A percentile compares a stretch with the other conserved stretches of the same genome.
phyloP scores from a whole-genome alignment of 2,329 filamentous ascomycete genomes.

The Ophiostoma sp. region DNA sequence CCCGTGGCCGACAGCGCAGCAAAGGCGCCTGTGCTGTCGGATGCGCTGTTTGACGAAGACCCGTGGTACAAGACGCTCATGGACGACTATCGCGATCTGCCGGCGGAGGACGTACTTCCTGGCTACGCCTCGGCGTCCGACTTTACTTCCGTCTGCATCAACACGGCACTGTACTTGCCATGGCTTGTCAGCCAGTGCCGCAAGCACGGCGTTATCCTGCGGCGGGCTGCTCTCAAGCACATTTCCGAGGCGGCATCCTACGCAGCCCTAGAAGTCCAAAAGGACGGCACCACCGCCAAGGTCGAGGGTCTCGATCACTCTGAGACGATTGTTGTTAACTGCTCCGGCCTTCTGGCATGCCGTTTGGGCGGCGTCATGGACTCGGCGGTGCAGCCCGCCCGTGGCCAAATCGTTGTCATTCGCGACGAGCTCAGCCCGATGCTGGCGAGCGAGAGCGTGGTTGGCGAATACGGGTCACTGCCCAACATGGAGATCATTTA shows the following conservation, averaged over 20 bases:
- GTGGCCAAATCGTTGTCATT: conserved; percentile 83
- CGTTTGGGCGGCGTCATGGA: conserved; percentile 83
- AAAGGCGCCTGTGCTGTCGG: conserved; percentile 53
- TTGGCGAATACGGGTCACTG: conserved; percentile 56
- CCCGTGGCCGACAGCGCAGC: conserved; percentile 48
- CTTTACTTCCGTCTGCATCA: conserved; percentile 88
- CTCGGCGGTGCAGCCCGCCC: conserved; percentile 67
- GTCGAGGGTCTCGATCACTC: conserved; percentile 55
- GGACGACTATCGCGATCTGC: conserved; percentile 67
- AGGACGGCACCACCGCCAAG: conserved; percentile 32
- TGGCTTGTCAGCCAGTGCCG: conserved; percentile 82
- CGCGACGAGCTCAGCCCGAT: conserved; percentile 74
- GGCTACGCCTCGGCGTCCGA: conserved; percentile 70
- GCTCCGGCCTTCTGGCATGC: conserved; percentile 74
- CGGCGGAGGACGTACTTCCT: conserved; percentile 57
- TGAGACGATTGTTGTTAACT: conserved; percentile 72
- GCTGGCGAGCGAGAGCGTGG: conserved; percentile 68
- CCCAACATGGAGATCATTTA: conserved; percentile 69
- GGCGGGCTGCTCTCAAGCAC: conserved; percentile 65
- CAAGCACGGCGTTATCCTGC: conserved; percentile 67
- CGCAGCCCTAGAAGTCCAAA: conserved; percentile 41
- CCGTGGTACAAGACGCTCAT: conserved; percentile 75
- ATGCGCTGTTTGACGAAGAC: conserved; percentile 64
- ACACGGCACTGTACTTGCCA: conserved; percentile 82
- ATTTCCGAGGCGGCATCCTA: conserved; percentile 68